Conservation (phyloP, 306 rosid species). For the Gillenia trifoliata region DNA sequence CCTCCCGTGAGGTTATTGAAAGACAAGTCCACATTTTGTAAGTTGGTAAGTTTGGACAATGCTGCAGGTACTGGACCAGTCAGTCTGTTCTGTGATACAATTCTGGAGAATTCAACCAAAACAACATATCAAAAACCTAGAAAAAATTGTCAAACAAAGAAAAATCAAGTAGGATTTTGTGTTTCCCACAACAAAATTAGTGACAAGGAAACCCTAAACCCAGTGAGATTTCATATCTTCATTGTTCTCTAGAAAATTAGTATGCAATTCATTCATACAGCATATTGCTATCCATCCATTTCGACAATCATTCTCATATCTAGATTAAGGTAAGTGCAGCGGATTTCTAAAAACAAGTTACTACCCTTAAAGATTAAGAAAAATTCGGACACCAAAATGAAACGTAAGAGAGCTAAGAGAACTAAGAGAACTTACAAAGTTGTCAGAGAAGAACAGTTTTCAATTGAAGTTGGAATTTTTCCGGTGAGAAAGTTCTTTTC, state of each 20-base stretch:
- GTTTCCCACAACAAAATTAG: background rate
- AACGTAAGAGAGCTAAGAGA: background rate
- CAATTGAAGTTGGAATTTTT: slow-evolving; percentile 61
- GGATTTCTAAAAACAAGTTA: slow-evolving; percentile 1
- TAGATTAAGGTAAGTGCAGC: background rate
- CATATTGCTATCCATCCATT: background rate
- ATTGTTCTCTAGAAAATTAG: background rate
- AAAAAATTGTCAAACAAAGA: background rate
- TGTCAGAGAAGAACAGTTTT: slow-evolving; percentile 62
- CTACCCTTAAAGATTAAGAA: background rate
- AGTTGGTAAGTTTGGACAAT: slow-evolving; percentile 58
- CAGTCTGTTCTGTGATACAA: slow-evolving; percentile 60
- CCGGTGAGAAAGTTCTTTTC: slow-evolving; percentile 64
- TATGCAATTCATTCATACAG: background rate
- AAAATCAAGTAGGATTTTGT: background rate
- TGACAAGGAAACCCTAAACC: background rate
- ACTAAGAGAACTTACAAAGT: slow-evolving; percentile 66
- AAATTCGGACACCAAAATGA: slow-evolving; percentile 2
- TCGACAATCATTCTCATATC: background rate
- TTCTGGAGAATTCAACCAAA: slow-evolving; percentile 41
- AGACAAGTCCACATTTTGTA: slow-evolving; percentile 77
- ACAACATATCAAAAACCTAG: background rate
- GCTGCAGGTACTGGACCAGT: slow-evolving; percentile 67
- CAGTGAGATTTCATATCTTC: background rate
- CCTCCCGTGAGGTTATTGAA: slow-evolving; percentile 66